Base-by-base conservation (phyloP, 306 rosid genomes). In the Vigna hirtella region DNA sequence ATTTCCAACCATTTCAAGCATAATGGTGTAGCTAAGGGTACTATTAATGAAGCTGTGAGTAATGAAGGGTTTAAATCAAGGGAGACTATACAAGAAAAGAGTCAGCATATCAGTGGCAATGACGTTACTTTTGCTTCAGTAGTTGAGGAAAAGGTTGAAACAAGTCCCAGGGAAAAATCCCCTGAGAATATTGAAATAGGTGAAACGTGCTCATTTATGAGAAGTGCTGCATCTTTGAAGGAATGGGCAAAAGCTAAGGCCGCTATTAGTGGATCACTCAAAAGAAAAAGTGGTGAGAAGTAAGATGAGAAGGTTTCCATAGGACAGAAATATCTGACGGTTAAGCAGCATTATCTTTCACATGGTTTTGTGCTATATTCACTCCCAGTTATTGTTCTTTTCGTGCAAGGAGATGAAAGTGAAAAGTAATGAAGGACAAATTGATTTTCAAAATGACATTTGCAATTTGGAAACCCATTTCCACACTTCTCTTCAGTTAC, bases 181-280 rank as follows among this genome's bases (percentile, higher is more conserved):
- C 61, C 68, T 7, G 68, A 53, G n/a, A 83, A 68, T 80, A 79
- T 80, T 77, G 85, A 69, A 72, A 74, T 81, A 38, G 83, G 92
- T 1, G 81, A 87, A 28, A 84, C 91, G n/a, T 89, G 98, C 85
- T 50, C 87, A 6, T 93, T 93, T 81, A 90, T 90, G 95, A 91
- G 98, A 67, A 90, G 77, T 87, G 82, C 87, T 71, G 79, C 91
- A 48, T 91, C 98, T 15, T 49, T 93, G 79, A 90, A 82, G 63
- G 92, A 93, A 73, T 89, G 97, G 97, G 77, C 87, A 18, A 91
- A 88, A 84, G 67, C 89, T 17, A 91, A 90, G 84, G 88, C 95
- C 74, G 85, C 97, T 52, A n/a, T 91, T n/a, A 83, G 92, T 80
- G 83, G 88, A 57, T 88, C 91, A 6, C 86, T 81, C 56, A 91